Percentiles rank a stretch among this genome's conserved stretches.
phyloP scores from a whole-genome alignment of 257 asterid genomes.

The Solanum habrochaites region DNA sequence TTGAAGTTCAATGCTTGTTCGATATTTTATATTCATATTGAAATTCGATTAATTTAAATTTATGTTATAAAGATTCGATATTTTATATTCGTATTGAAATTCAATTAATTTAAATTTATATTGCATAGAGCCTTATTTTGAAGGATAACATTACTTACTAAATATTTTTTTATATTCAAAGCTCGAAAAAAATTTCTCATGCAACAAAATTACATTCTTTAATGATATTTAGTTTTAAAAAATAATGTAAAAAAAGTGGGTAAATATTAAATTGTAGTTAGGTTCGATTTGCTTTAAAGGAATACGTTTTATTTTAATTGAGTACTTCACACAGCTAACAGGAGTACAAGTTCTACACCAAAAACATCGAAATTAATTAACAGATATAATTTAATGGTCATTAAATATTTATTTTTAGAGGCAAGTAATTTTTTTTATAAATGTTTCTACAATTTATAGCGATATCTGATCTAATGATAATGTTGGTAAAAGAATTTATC shows the following conservation, averaged over 20 bases:
- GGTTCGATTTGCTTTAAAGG: background rate
- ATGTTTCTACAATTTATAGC: accelerated
- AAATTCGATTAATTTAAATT: accelerated
- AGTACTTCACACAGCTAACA: background rate
- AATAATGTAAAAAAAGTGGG: background rate
- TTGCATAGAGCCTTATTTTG: accelerated
- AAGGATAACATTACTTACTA: accelerated
- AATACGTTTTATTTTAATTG: background rate
- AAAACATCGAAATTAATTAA: too few relatives aligned
- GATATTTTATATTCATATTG: accelerated
- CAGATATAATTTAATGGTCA: accelerated
- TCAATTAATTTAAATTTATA: accelerated
- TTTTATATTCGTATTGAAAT: background rate
- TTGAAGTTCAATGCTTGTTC: background rate
- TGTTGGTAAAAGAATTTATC: too few relatives aligned
- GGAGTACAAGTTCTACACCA: background rate
- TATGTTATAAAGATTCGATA: accelerated
- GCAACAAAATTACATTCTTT: background rate
- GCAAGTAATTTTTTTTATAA: too few relatives aligned
- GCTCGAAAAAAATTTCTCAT: too few relatives aligned
- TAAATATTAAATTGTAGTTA: background rate
- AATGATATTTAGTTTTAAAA: background rate
- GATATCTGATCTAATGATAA: too few relatives aligned
- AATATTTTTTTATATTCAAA: accelerated
- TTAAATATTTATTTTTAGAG: background rate